Conservation (phyloP, 306 rosid genomes). For the apple (Malus domestica) region DNA sequence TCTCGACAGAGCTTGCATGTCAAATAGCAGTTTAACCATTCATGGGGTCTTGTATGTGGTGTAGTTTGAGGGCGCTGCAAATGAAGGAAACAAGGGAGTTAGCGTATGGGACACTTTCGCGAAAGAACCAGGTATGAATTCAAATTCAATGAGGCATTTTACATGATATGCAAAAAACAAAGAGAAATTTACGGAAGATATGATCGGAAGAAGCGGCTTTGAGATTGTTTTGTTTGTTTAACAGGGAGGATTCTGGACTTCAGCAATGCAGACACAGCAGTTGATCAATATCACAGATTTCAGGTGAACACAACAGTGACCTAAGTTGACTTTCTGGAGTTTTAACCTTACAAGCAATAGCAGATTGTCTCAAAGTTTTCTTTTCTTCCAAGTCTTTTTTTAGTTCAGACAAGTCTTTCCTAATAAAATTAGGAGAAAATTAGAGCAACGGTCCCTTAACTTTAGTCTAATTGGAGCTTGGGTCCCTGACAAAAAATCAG, state of each 20-base stretch:
- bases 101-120: conserved; percentile 86
- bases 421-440: background rate
- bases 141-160: background rate
- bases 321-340: conserved; percentile 6
- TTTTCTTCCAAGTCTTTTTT: background rate
- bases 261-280: conserved; percentile 87
- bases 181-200: background rate
- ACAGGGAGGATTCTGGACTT: conserved; percentile 86
- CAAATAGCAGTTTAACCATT: background rate
- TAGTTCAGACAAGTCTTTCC: background rate
- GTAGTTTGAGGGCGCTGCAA: conserved; percentile 81
- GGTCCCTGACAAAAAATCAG: no score
- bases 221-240: conserved; percentile 11
- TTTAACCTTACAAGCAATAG: conserved; percentile 6
- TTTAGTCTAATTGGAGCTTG: background rate
- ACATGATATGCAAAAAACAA: background rate
- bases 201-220: background rate
- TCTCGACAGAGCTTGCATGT: background rate
- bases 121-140: conserved; percentile 48
- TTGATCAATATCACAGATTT: conserved; percentile 93
- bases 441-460: background rate
- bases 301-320: conserved; percentile 39
- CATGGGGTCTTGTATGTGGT: background rate
- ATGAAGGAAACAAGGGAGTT: conserved; percentile 86
- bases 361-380: conserved; percentile 2